Percentiles rank a stretch among this genome's conserved stretches.
These are phyloP conservation scores for Myriangium duriaei DNA, from an alignment of 2,329 filamentous ascomycete species.

Conservation along the genomic window DNA sequence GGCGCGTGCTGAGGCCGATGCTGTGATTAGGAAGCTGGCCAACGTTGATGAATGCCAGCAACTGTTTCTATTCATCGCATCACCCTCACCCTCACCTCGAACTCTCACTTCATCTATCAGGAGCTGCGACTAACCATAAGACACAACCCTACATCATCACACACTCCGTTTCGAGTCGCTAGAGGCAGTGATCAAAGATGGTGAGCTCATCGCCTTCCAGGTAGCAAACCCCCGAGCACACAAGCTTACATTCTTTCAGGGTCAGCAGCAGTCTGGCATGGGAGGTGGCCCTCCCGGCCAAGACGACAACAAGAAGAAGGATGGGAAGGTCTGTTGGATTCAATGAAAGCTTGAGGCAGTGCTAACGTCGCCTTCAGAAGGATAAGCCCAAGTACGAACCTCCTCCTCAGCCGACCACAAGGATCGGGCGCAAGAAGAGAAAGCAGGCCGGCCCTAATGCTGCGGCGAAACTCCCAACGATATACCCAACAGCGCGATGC, in stretches of 20 bases:
- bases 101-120: too few relatives aligned
- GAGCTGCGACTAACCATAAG: too few relatives aligned
- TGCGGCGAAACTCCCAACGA: constrained; percentile 82
- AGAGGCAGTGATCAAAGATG: too few relatives aligned
- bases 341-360: background rate
- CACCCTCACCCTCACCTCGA: too few relatives aligned
- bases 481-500: constrained; percentile 93
- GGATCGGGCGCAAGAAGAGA: constrained; percentile 97
- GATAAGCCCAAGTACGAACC: constrained; percentile 99
- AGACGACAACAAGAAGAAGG: constrained; percentile 77
- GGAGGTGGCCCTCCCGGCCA: constrained; percentile 52
- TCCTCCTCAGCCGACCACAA: constrained; percentile 88
- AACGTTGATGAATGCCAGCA: constrained; percentile 10
- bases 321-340: constrained; percentile 34
- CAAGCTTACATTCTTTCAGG: constrained; percentile 34
- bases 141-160: too few relatives aligned
- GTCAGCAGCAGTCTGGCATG: constrained; percentile 79
- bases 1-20: constrained; percentile 1
- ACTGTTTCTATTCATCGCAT: too few relatives aligned
- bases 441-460: constrained; percentile 87
- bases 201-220: too few relatives aligned
- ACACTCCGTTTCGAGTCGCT: too few relatives aligned
- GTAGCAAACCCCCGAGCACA: too few relatives aligned
- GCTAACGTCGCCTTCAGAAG: constrained; percentile 50
- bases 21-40: background rate